phyloP scores from a whole-genome alignment of 225 moss, liverwort and hornwort genomes.

The Physcomitrium patens region DNA sequence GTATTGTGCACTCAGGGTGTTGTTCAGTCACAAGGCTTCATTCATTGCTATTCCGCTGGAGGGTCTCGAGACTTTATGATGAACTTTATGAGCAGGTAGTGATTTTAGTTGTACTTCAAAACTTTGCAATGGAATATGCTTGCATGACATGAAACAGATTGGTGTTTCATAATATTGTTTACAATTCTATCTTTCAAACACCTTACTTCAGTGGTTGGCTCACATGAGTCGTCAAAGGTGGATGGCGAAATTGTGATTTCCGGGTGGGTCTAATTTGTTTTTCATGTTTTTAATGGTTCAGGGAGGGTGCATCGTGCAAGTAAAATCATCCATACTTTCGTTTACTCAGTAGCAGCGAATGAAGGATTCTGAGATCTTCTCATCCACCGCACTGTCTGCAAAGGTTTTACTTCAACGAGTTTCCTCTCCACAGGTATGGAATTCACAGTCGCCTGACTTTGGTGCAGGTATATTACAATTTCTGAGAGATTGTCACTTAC shows the following conservation, averaged over 20 bases:
- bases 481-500: too few species aligned
- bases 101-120: slow-evolving; percentile 15
- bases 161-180: background rate
- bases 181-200: background rate
- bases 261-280: slow-evolving; percentile 6
- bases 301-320: slow-evolving; percentile 15
- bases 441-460: slow-evolving; percentile 6
- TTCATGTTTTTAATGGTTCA: slow-evolving; percentile 23
- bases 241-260: background rate
- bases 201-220: background rate
- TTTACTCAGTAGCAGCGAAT: slow-evolving; percentile 16
- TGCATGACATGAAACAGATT: slow-evolving; percentile 20
- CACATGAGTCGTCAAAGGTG: background rate
- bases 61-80: slow-evolving; percentile 69
- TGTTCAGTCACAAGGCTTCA: slow-evolving; percentile 78
- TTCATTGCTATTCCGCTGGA: slow-evolving; percentile 88
- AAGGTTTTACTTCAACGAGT: slow-evolving; percentile 11
- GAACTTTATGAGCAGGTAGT: slow-evolving; percentile 55
- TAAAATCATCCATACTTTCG: slow-evolving; percentile 18
- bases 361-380: slow-evolving; percentile 13
- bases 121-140: slow-evolving; percentile 1
- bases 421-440: background rate
- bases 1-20: slow-evolving; percentile 48
- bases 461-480: background rate
- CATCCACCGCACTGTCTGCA: slow-evolving; percentile 27